Conservation (phyloP, 768 basidiomycete genomes). For the Boletus sp. region DNA sequence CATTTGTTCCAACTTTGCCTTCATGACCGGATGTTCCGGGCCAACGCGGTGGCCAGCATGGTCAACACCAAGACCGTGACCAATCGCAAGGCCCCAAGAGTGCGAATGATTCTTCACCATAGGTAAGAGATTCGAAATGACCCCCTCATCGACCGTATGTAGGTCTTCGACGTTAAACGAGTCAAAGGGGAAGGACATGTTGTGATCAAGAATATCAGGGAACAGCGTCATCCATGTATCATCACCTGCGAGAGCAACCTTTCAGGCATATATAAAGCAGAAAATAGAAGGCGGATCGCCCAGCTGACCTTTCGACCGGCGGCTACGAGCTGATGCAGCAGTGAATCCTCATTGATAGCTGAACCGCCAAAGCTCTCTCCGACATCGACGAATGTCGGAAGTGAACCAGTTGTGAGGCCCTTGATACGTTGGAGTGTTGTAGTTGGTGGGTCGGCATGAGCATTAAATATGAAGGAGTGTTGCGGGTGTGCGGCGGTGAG, state of each 20-base stretch:
- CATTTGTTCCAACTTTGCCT: slow-evolving; percentile 84
- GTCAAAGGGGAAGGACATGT: slow-evolving; percentile 83
- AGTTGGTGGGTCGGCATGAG: slow-evolving; percentile 92
- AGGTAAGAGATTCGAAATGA: slow-evolving; percentile 79
- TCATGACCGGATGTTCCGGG: slow-evolving; percentile 84
- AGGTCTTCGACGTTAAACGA: slow-evolving; percentile 99
- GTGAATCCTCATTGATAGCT: slow-evolving; percentile 83
- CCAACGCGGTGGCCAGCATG: slow-evolving; percentile 95
- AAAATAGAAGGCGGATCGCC: background rate
- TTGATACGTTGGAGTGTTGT: slow-evolving; percentile 94
- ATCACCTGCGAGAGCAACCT: slow-evolving; percentile 91
- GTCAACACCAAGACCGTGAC: slow-evolving; percentile 93
- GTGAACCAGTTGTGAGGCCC: slow-evolving; percentile 88
- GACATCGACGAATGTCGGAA: slow-evolving; percentile 95
- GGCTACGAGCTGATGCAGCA: slow-evolving; percentile 65
- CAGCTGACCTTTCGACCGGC: slow-evolving; percentile 56
- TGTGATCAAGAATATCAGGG: slow-evolving; percentile 64
- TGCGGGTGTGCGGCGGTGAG: slow-evolving; percentile 61
- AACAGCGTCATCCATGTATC: slow-evolving; percentile 96
- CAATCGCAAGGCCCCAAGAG: slow-evolving; percentile 85
- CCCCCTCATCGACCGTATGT: slow-evolving; percentile 92
- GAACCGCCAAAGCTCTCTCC: slow-evolving; percentile 90
- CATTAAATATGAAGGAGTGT: slow-evolving; percentile 83
- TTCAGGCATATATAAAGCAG: slow-evolving; percentile 18
- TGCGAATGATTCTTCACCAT: slow-evolving; percentile 52